Conservation (phyloP, 805 yeast species). For the Candida hispaniensis region DNA sequence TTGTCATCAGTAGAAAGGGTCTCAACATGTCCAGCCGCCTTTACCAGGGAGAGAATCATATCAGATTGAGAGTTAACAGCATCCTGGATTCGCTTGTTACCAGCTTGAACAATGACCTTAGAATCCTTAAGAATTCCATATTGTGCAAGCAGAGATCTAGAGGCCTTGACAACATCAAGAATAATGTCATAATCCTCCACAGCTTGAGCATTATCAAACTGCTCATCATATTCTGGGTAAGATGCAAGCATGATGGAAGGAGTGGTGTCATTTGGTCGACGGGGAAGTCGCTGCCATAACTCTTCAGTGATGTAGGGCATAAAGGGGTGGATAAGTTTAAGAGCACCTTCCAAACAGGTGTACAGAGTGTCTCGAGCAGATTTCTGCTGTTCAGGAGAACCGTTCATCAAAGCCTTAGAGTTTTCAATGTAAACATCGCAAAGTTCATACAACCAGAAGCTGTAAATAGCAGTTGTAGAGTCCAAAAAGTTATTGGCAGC, state of each 20-base stretch:
- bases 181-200: constrained; percentile 72
- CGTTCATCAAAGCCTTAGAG: constrained; percentile 86
- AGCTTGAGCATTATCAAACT: constrained; percentile 54
- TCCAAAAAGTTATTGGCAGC: constrained; percentile 84
- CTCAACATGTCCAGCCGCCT: constrained; percentile 69
- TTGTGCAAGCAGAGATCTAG: constrained; percentile 86
- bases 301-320: constrained; percentile 98
- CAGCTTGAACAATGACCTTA: constrained; percentile 70
- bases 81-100: constrained; percentile 38
- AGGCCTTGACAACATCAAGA: constrained; percentile 75
- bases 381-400: constrained; percentile 69
- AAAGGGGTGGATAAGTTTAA: constrained; percentile 89
- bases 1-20: constrained; percentile 43
- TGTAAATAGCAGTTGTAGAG: constrained; percentile 77
- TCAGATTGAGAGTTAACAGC: constrained; percentile 62
- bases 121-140: constrained; percentile 83
- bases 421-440: constrained; percentile 98
- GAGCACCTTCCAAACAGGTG: constrained; percentile 84
- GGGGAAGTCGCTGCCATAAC: constrained; percentile 97
- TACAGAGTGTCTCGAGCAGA: constrained; percentile 92
- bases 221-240: constrained; percentile 58
- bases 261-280: constrained; percentile 60
- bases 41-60: constrained; percentile 83
- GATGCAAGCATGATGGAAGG: constrained; percentile 65
- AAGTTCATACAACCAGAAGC: constrained; percentile 87